phyloP scores from a whole-genome alignment of 768 basidiomycete genomes.

The Coprinellus micaceus region DNA sequence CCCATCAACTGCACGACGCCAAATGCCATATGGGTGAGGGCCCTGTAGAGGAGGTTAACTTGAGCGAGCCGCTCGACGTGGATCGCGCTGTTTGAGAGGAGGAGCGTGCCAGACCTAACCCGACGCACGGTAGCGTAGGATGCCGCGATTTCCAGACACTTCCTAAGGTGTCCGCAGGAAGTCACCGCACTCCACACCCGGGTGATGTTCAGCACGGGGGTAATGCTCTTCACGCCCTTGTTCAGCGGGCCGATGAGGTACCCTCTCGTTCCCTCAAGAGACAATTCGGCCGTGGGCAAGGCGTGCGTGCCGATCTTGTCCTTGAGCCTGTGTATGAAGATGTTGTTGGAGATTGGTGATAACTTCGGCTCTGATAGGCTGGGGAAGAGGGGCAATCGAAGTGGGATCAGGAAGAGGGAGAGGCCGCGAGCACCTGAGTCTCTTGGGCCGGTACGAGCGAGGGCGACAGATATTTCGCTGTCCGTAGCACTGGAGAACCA shows the following conservation, averaged over 20 bases:
- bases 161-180: slow-evolving; percentile 54
- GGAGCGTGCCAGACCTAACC: slow-evolving; percentile 46
- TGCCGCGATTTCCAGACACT: slow-evolving; percentile 61
- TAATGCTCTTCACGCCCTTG: slow-evolving; percentile 62
- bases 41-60: slow-evolving; percentile 60
- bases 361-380: slow-evolving; percentile 37
- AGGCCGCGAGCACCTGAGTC: slow-evolving; percentile 59
- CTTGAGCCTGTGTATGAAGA: slow-evolving; percentile 70
- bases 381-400: slow-evolving; percentile 52
- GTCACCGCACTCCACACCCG: slow-evolving; percentile 62
- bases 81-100: slow-evolving; percentile 52
- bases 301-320: slow-evolving; percentile 74
- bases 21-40: slow-evolving; percentile 60
- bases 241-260: slow-evolving; percentile 59
- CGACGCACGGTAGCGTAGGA: slow-evolving; percentile 59
- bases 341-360: slow-evolving; percentile 55
- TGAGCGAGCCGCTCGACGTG: slow-evolving; percentile 65
- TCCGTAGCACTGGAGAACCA: slow-evolving; percentile 87
- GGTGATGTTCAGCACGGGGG: slow-evolving; percentile 74
- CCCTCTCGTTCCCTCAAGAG: slow-evolving; percentile 53
- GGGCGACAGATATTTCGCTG: slow-evolving; percentile 64
- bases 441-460: slow-evolving; percentile 64
- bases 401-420: slow-evolving; percentile 72
- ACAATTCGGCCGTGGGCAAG: slow-evolving; percentile 74
- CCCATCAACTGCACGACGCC: slow-evolving; percentile 58